Conservation (phyloP, 177 flowering plant genomes). For the Tripterygium wilfordii region DNA sequence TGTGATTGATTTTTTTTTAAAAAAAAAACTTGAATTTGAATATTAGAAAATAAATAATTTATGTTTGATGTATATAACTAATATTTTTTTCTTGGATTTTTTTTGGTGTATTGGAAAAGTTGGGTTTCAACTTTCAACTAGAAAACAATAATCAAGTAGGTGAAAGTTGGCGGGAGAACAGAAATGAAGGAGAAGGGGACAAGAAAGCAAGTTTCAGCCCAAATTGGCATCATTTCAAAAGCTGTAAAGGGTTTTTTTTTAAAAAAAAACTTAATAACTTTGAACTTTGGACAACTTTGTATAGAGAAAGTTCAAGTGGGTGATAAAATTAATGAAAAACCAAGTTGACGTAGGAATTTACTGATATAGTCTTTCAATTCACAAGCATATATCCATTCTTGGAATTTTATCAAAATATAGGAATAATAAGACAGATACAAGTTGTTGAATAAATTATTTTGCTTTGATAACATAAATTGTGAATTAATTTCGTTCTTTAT, state of each 20-base stretch:
- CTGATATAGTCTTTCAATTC: background rate
- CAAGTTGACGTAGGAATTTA: background rate
- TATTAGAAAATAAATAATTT: no score
- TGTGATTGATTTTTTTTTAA: no score
- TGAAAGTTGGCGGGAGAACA: constrained; percentile 4
- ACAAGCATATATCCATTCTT: no score
- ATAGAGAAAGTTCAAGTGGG: constrained; percentile 3
- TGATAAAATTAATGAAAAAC: background rate
- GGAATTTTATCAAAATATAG: background rate
- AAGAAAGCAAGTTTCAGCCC: background rate
- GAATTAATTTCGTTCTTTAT: no score
- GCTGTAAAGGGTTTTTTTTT: no score
- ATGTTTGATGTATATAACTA: no score
- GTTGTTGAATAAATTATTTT: no score
- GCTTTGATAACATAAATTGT: no score
- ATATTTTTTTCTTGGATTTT: no score
- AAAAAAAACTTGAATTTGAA: no score
- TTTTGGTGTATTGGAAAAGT: no score
- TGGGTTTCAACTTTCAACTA: constrained; percentile 7
- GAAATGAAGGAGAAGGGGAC: background rate
- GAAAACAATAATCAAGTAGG: constrained; percentile 11
- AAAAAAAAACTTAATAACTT: background rate
- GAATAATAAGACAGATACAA: no score
- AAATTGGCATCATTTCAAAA: constrained; percentile 9
- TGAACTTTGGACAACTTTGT: background rate